Conservation (phyloP, 164 flowering plant species). For the Piper betle region DNA sequence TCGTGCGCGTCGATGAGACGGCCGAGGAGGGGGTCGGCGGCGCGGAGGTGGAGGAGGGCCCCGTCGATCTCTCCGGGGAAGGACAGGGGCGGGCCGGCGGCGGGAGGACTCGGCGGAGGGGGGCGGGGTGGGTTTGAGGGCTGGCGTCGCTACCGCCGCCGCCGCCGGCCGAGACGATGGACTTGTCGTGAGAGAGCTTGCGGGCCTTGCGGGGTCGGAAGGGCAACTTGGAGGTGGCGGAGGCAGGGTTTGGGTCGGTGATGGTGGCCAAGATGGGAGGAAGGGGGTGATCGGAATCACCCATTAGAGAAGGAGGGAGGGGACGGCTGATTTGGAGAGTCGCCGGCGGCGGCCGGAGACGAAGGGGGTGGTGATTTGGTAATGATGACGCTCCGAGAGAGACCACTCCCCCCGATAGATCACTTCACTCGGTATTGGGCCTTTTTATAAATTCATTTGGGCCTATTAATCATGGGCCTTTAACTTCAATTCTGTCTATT, state of each 20-base stretch:
- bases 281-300: no score
- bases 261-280: no score
- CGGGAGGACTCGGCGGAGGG: constrained; percentile 3
- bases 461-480: no score
- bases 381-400: neutral
- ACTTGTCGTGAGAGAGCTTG: constrained; percentile 28
- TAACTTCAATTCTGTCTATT: no score
- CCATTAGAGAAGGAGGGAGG: no score
- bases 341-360: no score
- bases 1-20: constrained; percentile 49
- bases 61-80: constrained; percentile 46
- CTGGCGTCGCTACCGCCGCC: neutral
- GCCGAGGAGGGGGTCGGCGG: constrained; percentile 50
- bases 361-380: constrained; percentile 3
- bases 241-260: constrained; percentile 7
- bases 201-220: constrained; percentile 71
- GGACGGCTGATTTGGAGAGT: no score
- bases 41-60: constrained; percentile 56
- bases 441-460: no score
- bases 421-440: neutral
- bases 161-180: neutral
- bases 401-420: neutral
- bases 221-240: constrained; percentile 54
- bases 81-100: constrained; percentile 23
- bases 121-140: constrained; percentile 2